A percentile compares a stretch with the other conserved stretches of the same genome.
Conservation (phyloP, 192 early-diverging fungal genomes). For the Gonapodya prolifera region DNA sequence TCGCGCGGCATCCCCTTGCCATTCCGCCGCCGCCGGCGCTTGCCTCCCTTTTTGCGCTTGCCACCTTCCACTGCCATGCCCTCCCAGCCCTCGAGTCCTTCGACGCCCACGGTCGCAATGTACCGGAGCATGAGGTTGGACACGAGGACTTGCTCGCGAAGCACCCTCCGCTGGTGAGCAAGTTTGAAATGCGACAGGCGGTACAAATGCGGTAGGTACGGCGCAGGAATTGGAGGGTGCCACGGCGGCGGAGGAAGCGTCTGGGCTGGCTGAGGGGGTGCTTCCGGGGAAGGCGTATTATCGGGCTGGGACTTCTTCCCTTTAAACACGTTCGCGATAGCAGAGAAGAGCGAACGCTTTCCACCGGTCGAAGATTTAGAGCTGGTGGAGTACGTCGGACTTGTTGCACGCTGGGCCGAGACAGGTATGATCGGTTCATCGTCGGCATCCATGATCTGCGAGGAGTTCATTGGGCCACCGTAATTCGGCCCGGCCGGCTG, state of each 20-base stretch:
- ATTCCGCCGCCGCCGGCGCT: not conserved
- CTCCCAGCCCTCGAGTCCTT: not conserved
- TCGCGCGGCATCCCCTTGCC: not conserved
- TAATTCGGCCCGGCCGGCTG: too few relatives aligned
- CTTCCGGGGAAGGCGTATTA: not conserved
- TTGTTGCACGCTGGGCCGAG: not conserved
- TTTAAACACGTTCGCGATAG: not conserved
- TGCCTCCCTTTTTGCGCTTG: not conserved
- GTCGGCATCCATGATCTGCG: not conserved
- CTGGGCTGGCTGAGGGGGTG: not conserved
- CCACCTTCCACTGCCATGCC: not conserved
- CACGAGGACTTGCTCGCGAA: constrained; percentile 2
- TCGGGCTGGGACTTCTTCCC: not conserved
- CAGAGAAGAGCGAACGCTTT: not conserved
- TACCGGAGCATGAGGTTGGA: constrained; percentile 3
- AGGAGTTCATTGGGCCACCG: too few relatives aligned
- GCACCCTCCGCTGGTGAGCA: not conserved
- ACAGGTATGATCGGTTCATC: not conserved
- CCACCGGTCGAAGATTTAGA: not conserved
- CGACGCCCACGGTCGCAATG: not conserved
- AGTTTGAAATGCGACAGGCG: not conserved
- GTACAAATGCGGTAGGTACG: not conserved
- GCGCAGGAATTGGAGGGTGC: not conserved
- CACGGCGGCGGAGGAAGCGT: not conserved
- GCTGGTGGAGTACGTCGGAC: not conserved